Conservation (phyloP, 345 rosid genomes). For the Heritiera littoralis region DNA sequence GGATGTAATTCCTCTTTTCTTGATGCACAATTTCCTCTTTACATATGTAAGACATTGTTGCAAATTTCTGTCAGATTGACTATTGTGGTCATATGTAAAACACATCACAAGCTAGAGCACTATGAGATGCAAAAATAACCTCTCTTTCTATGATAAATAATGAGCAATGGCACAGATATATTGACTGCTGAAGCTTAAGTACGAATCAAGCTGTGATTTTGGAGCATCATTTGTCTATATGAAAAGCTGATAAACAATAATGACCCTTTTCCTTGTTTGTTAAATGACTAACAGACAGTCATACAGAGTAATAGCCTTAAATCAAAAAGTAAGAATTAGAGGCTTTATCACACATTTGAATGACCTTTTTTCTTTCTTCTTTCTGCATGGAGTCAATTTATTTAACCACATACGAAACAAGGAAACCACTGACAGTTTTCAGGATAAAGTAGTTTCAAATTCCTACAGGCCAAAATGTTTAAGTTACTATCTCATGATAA, state of each 20-base stretch:
- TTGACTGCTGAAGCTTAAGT: neutral
- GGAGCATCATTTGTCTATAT: neutral
- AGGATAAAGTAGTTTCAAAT: neutral
- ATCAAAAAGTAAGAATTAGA: neutral
- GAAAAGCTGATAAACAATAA: neutral
- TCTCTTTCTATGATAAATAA: neutral
- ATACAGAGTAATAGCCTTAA: neutral
- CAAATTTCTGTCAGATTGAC: slow-evolving; percentile 8
- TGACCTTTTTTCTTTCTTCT: neutral
- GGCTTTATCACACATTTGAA: neutral
- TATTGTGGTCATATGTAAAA: neutral
- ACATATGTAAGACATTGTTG: neutral
- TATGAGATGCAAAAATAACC: neutral
- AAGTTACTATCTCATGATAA: neutral
- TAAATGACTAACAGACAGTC: neutral
- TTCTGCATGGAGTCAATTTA: neutral
- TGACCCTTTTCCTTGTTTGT: neutral
- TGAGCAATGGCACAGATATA: neutral
- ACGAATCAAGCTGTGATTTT: neutral
- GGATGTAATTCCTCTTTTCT: neutral
- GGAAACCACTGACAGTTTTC: neutral
- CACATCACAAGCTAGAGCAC: neutral
- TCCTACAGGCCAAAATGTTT: neutral
- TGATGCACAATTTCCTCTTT: neutral
- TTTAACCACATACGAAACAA: neutral